Base-by-base conservation (phyloP, 768 basidiomycete species). In the Rhizopogon roseolus region DNA sequence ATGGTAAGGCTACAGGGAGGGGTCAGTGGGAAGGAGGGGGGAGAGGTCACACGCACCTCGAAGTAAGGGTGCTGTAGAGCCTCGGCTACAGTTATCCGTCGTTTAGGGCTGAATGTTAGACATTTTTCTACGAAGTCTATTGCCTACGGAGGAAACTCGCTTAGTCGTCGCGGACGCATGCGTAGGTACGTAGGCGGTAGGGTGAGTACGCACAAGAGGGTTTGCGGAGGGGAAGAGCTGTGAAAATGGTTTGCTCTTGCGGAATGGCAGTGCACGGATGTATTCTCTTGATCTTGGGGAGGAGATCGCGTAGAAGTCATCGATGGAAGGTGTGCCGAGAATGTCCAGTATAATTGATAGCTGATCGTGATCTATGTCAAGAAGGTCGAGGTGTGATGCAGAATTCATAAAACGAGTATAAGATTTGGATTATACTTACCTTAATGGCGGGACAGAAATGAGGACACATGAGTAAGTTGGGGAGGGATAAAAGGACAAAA, bases 301-400 rank as follows among this genome's bases (percentile, higher is more conserved):
- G 17, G 85, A 90, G 64, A 96, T 96, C 6, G 91, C 92, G 59
- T 96, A 92, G 67, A 97, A 96, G 64, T 97, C 94, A 62, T 97
- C 95, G 64, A 97, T 84, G 8, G 87, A 84, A 16, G 88, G 86
- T 3, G 90, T 91, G 1, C 95, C 95, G 37, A 98, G 83, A n/a
- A 95, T 88, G 62, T 96, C 93, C 54, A 97, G 83, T 60, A 98
- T 97, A 52, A 96, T 79, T 6, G 86, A 87, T 7, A 98, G 79
- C 64, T 98, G 96, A 69, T 97, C 88, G 68, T 96, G 94, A 73
- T 98, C 91, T 89, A 66, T 52, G 14, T 29, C 32, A 34, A 32
- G n/a, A 34, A 22, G 40, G 41, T 34, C n/a, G 40, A 13, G n/a
- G 49, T 28, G 22, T 6, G 42, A 50, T 14, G 44, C 25, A n/a